phyloP scores from a whole-genome alignment of 139 green algal species.

The Edaphochlamys debaryana region DNA sequence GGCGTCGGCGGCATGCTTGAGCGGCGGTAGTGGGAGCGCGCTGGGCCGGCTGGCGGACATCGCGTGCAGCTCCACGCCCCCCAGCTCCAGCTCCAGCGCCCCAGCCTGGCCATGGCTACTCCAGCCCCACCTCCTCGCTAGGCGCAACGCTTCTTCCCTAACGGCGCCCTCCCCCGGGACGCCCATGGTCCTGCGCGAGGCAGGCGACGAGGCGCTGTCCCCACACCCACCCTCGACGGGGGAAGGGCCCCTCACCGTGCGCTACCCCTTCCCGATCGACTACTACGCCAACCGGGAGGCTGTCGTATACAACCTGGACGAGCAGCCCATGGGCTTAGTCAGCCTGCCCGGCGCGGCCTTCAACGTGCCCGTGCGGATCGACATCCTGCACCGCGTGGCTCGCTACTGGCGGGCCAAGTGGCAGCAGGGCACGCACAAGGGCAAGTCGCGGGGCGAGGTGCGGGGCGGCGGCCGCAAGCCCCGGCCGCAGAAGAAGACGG shows the following conservation, averaged over 20 bases:
- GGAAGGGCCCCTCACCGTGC: constrained; percentile 35
- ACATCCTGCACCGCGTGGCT: constrained; percentile 92
- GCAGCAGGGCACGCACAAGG: constrained; percentile 90
- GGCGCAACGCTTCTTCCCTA: no score
- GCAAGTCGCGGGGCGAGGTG: constrained; percentile 72
- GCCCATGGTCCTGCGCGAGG: background rate
- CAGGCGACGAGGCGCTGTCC: constrained; percentile 19
- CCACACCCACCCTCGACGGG: constrained; percentile 23
- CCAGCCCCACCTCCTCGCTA: no score
- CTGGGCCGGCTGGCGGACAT: no score
- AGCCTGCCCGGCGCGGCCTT: constrained; percentile 61
- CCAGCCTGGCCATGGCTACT: no score
- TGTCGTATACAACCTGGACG: constrained; percentile 43
- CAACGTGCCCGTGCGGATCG: constrained; percentile 72
- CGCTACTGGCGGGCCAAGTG: constrained; percentile 90
- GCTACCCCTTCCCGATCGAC: constrained; percentile 37
- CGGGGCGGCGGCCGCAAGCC: constrained; percentile 95
- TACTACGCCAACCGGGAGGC: constrained; percentile 49
- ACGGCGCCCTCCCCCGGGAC: no score
- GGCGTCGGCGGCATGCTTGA: background rate
- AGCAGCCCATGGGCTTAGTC: constrained; percentile 16
- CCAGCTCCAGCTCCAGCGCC: no score
- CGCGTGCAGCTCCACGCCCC: no score
- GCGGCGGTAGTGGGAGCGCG: background rate
- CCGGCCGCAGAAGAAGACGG: constrained; percentile 95